Conservation (phyloP, 1,284 basidiomycete species). For the Sanghuangporus sanghuang region DNA sequence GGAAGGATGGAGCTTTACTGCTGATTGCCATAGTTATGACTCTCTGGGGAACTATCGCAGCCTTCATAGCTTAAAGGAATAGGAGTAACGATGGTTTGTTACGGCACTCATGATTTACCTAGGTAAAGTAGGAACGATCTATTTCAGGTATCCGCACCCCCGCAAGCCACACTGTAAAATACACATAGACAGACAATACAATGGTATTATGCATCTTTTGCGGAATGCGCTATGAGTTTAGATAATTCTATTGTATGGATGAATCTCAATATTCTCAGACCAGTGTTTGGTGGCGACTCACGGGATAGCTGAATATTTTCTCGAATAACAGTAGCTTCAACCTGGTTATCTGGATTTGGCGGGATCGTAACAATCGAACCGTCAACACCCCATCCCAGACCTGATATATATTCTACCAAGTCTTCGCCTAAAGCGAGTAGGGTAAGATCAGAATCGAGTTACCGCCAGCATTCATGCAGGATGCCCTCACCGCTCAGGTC, state of each 20-base stretch:
- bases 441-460: slow-evolving; percentile 9
- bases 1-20: slow-evolving; percentile 56
- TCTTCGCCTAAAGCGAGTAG: slow-evolving; percentile 41
- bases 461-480: slow-evolving; percentile 20
- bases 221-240: slow-evolving; percentile 77
- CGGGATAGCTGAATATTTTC: slow-evolving; percentile 87
- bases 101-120: not conserved
- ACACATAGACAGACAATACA: not conserved
- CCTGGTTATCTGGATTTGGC: slow-evolving; percentile 90
- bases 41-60: slow-evolving; percentile 71
- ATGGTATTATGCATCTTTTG: slow-evolving; percentile 32
- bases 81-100: not conserved
- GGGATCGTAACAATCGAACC: slow-evolving; percentile 65
- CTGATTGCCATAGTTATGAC: slow-evolving; percentile 59
- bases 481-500: slow-evolving; percentile 55
- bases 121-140: not conserved
- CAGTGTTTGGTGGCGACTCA: slow-evolving; percentile 39
- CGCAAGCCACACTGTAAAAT: not conserved
- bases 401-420: slow-evolving; percentile 59
- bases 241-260: slow-evolving; percentile 56
- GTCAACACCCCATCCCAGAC: slow-evolving; percentile 75
- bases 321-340: slow-evolving; percentile 90
- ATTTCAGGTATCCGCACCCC: not conserved
- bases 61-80: slow-evolving; percentile 37
- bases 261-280: slow-evolving; percentile 9